Conservation (phyloP, 495 filamentous ascomycete species). For the Aspergillus bridgeri region DNA sequence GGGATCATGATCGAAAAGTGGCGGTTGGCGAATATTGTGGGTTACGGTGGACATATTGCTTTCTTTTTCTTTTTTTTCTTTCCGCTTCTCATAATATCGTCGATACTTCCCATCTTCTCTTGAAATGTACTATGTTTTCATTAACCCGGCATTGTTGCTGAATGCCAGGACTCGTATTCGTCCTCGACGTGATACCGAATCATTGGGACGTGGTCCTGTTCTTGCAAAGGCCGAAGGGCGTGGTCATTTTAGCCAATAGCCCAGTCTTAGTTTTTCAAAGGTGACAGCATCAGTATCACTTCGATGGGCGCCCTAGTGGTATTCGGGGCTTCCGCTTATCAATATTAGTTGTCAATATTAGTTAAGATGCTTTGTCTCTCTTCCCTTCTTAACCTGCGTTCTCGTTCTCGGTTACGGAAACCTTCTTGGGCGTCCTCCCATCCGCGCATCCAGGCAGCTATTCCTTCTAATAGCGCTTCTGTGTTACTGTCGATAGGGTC, state of each 20-base stretch:
- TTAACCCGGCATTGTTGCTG: constrained; percentile 7
- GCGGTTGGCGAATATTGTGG: constrained; percentile 31
- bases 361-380: not conserved
- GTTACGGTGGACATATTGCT: constrained; percentile 25
- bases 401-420: constrained; percentile 20
- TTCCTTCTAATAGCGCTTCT: constrained; percentile 33
- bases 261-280: not conserved
- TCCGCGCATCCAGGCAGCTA: constrained; percentile 41
- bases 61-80: constrained; percentile 10
- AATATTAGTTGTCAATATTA: not conserved
- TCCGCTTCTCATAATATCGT: not conserved
- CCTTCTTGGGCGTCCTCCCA: constrained; percentile 41
- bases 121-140: constrained; percentile 9
- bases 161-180: not conserved
- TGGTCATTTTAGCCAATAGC: not conserved
- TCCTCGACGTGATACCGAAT: not conserved
- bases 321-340: not conserved
- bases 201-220: not conserved
- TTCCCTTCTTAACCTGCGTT: not conserved
- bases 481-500: constrained; percentile 18
- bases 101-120: not conserved
- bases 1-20: constrained; percentile 26
- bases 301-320: not conserved
- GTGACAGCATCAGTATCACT: not conserved
- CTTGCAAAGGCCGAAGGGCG: not conserved